phyloP scores from a whole-genome alignment of 148 eudicot genomes.

The Fallopia convolvulus region DNA sequence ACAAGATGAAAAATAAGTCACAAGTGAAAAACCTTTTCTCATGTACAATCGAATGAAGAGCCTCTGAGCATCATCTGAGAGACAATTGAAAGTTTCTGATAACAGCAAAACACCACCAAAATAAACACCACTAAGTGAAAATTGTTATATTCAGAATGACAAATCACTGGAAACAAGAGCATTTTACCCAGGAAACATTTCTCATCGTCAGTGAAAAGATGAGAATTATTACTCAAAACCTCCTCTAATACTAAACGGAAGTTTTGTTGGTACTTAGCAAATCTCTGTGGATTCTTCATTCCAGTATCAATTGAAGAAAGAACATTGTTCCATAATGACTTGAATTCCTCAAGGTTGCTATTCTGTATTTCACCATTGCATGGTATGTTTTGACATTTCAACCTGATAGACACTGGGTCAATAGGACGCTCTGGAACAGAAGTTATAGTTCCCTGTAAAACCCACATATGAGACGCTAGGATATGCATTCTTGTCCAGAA shows the following conservation, averaged over 20 bases:
- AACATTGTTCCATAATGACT: conserved; percentile 47
- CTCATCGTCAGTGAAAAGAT: conserved; percentile 60
- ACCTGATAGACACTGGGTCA: conserved; percentile 59
- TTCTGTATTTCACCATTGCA: conserved; percentile 25
- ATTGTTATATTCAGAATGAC: not conserved
- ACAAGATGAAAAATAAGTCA: not conserved
- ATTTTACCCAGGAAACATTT: conserved; percentile 50
- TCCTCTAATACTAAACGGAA: conserved; percentile 62
- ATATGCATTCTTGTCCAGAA: not conserved
- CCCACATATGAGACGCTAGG: not conserved
- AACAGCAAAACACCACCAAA: conserved; percentile 12
- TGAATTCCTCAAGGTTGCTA: conserved; percentile 34
- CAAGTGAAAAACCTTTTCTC: conserved; percentile 54
- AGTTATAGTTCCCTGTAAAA: conserved; percentile 59
- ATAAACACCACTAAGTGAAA: conserved; percentile 1
- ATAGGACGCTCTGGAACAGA: conserved; percentile 45
- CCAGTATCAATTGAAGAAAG: conserved; percentile 32
- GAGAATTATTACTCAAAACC: conserved; percentile 43
- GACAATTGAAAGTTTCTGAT: conserved; percentile 56
- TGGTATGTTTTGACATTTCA: conserved; percentile 27
- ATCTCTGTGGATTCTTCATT: conserved; percentile 30
- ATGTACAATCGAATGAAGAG: conserved; percentile 83
- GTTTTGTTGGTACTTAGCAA: conserved; percentile 63
- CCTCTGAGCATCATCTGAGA: conserved; percentile 85
- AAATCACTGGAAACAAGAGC: not conserved